Conservation (phyloP, 768 basidiomycete species). For the Suillus alpinus region DNA sequence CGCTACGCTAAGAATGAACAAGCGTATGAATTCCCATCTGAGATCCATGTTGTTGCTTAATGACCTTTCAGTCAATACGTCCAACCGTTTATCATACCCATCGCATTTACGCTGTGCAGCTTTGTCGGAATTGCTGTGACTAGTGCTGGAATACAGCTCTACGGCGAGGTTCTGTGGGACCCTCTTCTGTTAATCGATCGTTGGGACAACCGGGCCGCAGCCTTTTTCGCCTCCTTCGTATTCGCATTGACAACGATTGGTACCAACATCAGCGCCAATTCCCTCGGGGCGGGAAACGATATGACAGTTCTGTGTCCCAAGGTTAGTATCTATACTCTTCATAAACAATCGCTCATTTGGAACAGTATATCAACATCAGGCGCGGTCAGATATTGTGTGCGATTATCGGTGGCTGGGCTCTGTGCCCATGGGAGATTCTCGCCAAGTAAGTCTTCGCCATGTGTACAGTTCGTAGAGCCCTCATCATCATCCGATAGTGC, state of each 20-base stretch:
- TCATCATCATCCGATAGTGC: slow-evolving; percentile 33
- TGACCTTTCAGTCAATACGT: slow-evolving; percentile 54
- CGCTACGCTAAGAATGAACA: slow-evolving; percentile 71
- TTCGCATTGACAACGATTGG: slow-evolving; percentile 73
- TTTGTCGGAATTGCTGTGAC: slow-evolving; percentile 83
- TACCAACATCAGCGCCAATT: slow-evolving; percentile 77
- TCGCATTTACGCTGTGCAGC: slow-evolving; percentile 71
- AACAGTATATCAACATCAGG: slow-evolving; percentile 29
- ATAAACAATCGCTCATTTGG: background rate
- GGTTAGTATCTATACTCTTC: slow-evolving; percentile 9
- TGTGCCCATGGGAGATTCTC: slow-evolving; percentile 84
- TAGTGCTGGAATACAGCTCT: slow-evolving; percentile 68
- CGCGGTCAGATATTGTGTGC: slow-evolving; percentile 28
- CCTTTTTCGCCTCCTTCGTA: slow-evolving; percentile 77
- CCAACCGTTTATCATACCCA: slow-evolving; percentile 76
- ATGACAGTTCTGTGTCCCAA: slow-evolving; percentile 72
- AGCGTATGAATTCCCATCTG: slow-evolving; percentile 41
- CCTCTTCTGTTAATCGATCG: slow-evolving; percentile 70
- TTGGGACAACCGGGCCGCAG: slow-evolving; percentile 84
- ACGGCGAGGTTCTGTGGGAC: slow-evolving; percentile 72
- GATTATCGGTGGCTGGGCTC: slow-evolving; percentile 64
- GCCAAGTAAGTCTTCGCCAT: slow-evolving; percentile 29
- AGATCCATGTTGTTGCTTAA: slow-evolving; percentile 2
- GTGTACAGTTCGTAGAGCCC: background rate
- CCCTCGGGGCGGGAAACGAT: slow-evolving; percentile 76